Conservation (phyloP, 768 basidiomycete species). For the Russula ochroleuca region DNA sequence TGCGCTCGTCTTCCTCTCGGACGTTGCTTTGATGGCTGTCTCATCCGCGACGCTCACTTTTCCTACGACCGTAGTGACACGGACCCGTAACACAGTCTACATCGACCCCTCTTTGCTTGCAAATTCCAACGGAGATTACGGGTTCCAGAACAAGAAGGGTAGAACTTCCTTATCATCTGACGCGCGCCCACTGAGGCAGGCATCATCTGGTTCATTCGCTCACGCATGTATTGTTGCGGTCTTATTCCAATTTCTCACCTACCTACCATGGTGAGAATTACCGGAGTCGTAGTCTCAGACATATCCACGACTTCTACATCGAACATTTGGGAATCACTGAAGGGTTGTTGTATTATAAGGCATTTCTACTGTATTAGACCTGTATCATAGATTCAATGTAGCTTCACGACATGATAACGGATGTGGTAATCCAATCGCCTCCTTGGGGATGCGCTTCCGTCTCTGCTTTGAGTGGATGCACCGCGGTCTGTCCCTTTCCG, state of each 20-base stretch:
- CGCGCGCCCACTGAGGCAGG: neutral
- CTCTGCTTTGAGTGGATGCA: neutral
- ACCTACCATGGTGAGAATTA: neutral
- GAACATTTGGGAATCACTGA: neutral
- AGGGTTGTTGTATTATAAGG: neutral
- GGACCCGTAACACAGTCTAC: constrained; percentile 50
- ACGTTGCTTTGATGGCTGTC: constrained; percentile 38
- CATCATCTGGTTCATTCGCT: neutral
- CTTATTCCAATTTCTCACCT: neutral
- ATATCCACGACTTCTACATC: neutral
- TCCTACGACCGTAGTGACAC: constrained; percentile 53
- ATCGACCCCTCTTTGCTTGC: constrained; percentile 53
- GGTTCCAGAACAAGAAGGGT: constrained; percentile 34
- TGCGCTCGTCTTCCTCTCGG: constrained; percentile 67
- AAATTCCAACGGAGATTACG: constrained; percentile 57
- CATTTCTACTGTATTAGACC: neutral
- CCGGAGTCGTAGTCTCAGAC: neutral
- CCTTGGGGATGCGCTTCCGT: constrained; percentile 17
- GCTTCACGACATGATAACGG: constrained; percentile 11
- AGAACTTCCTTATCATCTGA: constrained; percentile 33
- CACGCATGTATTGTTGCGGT: neutral
- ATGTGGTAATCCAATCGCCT: constrained; percentile 18
- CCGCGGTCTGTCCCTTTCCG: neutral
- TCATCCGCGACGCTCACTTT: constrained; percentile 43
- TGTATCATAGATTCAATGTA: neutral